Base-by-base conservation (phyloP, 345 rosid species). In the Fremontodendron californicum region DNA sequence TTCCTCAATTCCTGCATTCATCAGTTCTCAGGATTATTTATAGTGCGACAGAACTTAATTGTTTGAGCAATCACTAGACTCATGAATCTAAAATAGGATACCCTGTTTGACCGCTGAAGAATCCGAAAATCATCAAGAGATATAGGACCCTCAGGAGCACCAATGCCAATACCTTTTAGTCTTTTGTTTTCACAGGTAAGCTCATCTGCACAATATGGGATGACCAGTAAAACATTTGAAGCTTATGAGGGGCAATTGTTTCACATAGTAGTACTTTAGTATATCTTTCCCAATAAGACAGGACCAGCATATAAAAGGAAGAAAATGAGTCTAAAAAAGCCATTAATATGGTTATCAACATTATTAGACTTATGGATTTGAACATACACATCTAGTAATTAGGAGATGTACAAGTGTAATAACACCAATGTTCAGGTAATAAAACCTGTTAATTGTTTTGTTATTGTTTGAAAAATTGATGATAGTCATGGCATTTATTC, bases 61-160 rank as follows among this genome's bases (percentile, higher is more conserved):
- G 49, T 52, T 40, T n/a, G 49, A 49, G 29, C 80, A 70, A 84
- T 73, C 63, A 83, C 19, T 69, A 8, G 15, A 15, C 9, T 57
- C 60, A 64, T 48, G 40, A 64, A 73, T 2, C 5, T 46, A 71
- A 48, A 66, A 64, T 40, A 78, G 37, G 71, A 76, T 91, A 96
- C 98, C 85, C 79, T 85, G 81, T 96, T 96, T 31, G 98, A 93
- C 62, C 93, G 93, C 73, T 93, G 99, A 76, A 96, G 97, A 83
- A 93, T 96, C 77, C 93, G 88, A 82, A 96, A 96, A 91, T 96
- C 98, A 86, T 92, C 96, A 75, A 96, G 92, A 73, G 94, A 96
- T 81, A 93, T 76, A 75, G 99, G 99, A 81, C 98, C 99, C 76
- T 93, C 94, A 27, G 93, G 92, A 86, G 94, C 95, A 87, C 97